Percentiles rank a stretch among this genome's conserved stretches.
phyloP scores from a whole-genome alignment of 176 grass and related monocot genomes.

The Phyllostachys edulis region DNA sequence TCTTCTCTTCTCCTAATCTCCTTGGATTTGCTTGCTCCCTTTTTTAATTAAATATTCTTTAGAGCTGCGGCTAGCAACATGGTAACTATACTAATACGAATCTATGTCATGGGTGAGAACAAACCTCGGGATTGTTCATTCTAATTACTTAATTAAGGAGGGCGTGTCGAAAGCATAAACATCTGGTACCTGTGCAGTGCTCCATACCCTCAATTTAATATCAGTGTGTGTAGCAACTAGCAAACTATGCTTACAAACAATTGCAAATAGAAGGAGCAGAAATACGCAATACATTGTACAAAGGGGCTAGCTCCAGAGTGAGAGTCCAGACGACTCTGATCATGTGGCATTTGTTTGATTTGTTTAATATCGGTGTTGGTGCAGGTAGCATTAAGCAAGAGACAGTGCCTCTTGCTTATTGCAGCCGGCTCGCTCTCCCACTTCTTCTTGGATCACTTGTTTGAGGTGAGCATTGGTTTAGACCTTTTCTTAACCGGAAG shows the following conservation, averaged over 20 bases:
- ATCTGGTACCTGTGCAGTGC: too few relatives aligned
- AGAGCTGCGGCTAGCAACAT: not conserved
- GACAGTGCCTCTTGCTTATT: conserved; percentile 80
- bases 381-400: conserved; percentile 63
- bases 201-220: too few relatives aligned
- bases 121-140: too few relatives aligned
- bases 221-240: too few relatives aligned
- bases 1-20: not conserved
- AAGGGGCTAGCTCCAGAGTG: not conserved
- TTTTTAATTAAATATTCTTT: not conserved
- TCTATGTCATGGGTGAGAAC: conserved; percentile 4
- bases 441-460: conserved; percentile 96
- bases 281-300: not conserved
- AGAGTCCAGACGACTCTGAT: not conserved
- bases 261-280: not conserved
- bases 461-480: conserved; percentile 53
- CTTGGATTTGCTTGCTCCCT: not conserved
- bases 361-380: conserved; percentile 2
- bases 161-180: too few relatives aligned
- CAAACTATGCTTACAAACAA: not conserved
- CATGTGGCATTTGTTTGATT: conserved; percentile 29
- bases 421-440: conserved; percentile 83
- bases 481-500: not conserved
- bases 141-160: too few relatives aligned
- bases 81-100: not conserved